Evolutionary conservation across 345 rosid genomes (phyloP), one percentile per base, ranked within the genome.

Genomic region (Punica granatum): DNA sequence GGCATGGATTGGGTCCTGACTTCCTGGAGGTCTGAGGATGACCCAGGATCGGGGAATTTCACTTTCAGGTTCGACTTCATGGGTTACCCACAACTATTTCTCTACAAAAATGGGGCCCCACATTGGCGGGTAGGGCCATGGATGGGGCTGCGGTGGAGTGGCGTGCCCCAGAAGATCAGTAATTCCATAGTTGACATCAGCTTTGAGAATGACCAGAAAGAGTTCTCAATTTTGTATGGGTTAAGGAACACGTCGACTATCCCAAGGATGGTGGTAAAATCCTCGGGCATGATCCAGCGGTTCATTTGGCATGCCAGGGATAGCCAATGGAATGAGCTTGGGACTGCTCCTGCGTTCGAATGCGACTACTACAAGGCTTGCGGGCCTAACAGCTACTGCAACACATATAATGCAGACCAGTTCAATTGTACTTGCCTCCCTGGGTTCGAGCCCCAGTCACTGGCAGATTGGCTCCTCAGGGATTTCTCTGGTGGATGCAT

Each of bases 361-460:
- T 92, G 97, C 39, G 98, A 90, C 37, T 63, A 48, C 67, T 85
- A 87, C 43, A 36, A 69, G 18, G 79, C n/a, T n/a, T n/a, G n/a
- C n/a, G n/a, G n/a, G n/a, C n/a, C n/a, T n/a, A n/a, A n/a, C n/a
- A n/a, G n/a, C 58, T n/a, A 51, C 58, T 51, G 58, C 58, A 23
- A 51, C 58, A 28, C 58, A 0, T 51, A 51, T 30, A 70, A 75
- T 7, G 46, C 76, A 0, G 85, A 69, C 1, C 64, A 65, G 63
- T 81, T 75, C 42, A 82, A 75, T 59, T 88, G 96, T 66, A 42
- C 43, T 0, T 92, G 98, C 70, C 44, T 88, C 9, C 92, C 92
- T 0, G 96, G 95, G 4, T 88, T 78, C 53, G 81, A 81, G 63
- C 98, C 98, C 14, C 82, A 67, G 44, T n/a, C n/a, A n/a, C n/a